Base-by-base conservation (phyloP, 345 rosid genomes). In the Draba incana region DNA sequence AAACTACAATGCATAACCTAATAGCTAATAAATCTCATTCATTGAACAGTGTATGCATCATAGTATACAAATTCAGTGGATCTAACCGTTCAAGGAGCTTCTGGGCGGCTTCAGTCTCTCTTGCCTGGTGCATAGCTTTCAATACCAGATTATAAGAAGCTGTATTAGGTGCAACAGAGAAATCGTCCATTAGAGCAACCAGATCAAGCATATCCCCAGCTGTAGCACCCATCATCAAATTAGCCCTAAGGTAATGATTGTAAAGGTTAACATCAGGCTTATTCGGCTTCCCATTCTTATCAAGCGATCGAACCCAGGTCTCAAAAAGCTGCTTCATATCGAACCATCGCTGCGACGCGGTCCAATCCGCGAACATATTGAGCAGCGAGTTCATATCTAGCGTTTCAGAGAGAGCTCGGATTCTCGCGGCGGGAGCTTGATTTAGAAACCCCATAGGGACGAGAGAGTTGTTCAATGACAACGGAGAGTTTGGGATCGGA, bases 231-330 rank as follows among this genome's bases (percentile, higher is more conserved):
- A 76, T 65, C 98, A 89, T 91, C 59, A 87, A 60, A 57, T 87
- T 86, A 48, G 99, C 99, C 7, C 96, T 74, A 61, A 94, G 81
- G 75, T 94, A 94, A 52, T 81, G 86, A 79, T 91, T 94, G 51
- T 81, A 94, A 64, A 91, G 60, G 57, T 83, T 63, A 0, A 83
- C 96, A 69, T 86, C 85, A 3, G 99, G 99, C 80, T 72, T 84
- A 48, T 94, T 94, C 1, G 93, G 98, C 71, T 79, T 91, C 75
- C 98, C 98, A 58, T 62, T 80, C 75, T 70, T 78, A 69, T 89
- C 99, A 49, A 87, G 79, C 49, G 90, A 84, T 64, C 87, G 82
- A 69, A 91, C 79, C 98, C 99, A 94, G 49, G 65, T 64, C 83
- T 94, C 93, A 56, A 91, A 94, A 10, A 83, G 64, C 80, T 86